Evolutionary conservation across 805 yeast genomes (phyloP), one percentile per base, ranked within the genome.

Genomic region (Wickerhamomyces queroliae): DNA sequence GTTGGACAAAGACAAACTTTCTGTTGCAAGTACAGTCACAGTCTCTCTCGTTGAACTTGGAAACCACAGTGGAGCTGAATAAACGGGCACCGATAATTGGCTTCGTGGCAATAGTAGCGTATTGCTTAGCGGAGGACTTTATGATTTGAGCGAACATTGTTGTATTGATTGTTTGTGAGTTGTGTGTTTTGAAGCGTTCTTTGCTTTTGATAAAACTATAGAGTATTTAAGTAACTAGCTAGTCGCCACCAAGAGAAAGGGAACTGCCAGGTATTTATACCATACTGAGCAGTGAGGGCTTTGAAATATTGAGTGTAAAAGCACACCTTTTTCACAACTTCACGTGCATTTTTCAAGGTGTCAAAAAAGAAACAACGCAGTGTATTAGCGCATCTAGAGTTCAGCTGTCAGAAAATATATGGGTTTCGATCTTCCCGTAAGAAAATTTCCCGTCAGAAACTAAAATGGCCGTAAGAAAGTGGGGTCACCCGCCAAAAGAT

Each of bases 21-120:
- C 46, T 40, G 35, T 38, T 28, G 32, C 59, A 54, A 39, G 59
- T 54, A 34, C 59, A 54, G 22, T 53, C 59, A 37, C 59, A 53
- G 28, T 53, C 59, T 42, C 55, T 45, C 35, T 47, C 54, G 21
- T 37, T 42, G 25, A 38, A 38, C 31, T 46, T 49, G 24, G 33
- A 32, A 5, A 43, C 24, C 5, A 43, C 12, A 12, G 45, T 29
- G 10, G 41, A 26, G 24, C 33, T 30, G 15, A 30, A 30, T 18
- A 30, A 18, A 19, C 33, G 33, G 11, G 23, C 22, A 30, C 33
- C 33, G 11, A 30, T 19, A 11, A 48, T 38, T 17, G 42, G 35
- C 36, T 41, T 40, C 34, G 41, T 30, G 38, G 45, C 35, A 11
- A 42, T 27, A 6, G 33, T 2, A 8, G 36, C 9, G 24, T 30